Percentiles rank a stretch among this genome's conserved stretches.
Conservation (phyloP, 2,329 filamentous ascomycete species). For the Ophiocordyceps unilateralis region DNA sequence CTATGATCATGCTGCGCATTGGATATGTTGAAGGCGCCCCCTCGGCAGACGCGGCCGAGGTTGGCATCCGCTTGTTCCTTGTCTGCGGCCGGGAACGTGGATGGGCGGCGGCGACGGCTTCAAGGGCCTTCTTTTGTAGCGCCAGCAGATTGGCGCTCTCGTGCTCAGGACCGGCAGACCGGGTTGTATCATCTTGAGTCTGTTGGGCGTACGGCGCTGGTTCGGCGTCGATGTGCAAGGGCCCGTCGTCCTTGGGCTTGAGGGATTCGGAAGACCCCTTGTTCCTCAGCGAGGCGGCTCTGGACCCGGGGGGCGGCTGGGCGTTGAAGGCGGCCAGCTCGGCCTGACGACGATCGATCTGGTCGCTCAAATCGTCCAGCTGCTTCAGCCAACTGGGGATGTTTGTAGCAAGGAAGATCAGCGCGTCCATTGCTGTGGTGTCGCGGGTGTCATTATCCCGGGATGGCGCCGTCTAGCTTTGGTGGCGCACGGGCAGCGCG, state of each 20-base stretch:
- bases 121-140: constrained; percentile 21
- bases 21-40: constrained; percentile 41
- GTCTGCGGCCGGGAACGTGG: constrained; percentile 27
- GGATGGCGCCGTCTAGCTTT: constrained; percentile 13
- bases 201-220: not conserved
- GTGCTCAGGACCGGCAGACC: constrained; percentile 2
- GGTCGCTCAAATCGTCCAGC: constrained; percentile 40
- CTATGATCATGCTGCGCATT: constrained; percentile 59
- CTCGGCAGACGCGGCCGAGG: constrained; percentile 32
- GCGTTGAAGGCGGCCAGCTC: constrained; percentile 35
- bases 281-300: constrained; percentile 27
- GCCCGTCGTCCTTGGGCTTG: constrained; percentile 28
- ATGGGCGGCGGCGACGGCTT: constrained; percentile 27
- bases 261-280: constrained; percentile 37
- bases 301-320: constrained; percentile 9
- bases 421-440: constrained; percentile 37
- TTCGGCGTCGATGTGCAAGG: constrained; percentile 7
- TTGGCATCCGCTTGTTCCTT: constrained; percentile 31
- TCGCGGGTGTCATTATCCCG: constrained; percentile 12
- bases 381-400: constrained; percentile 42
- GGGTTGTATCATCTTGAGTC: not conserved
- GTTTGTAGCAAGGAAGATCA: constrained; percentile 35
- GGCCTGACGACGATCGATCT: constrained; percentile 43
- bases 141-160: constrained; percentile 4
- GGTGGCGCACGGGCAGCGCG: constrained; percentile 15